Base-by-base conservation (phyloP, 2,329 filamentous ascomycete species). In the Colletotrichum navitas region DNA sequence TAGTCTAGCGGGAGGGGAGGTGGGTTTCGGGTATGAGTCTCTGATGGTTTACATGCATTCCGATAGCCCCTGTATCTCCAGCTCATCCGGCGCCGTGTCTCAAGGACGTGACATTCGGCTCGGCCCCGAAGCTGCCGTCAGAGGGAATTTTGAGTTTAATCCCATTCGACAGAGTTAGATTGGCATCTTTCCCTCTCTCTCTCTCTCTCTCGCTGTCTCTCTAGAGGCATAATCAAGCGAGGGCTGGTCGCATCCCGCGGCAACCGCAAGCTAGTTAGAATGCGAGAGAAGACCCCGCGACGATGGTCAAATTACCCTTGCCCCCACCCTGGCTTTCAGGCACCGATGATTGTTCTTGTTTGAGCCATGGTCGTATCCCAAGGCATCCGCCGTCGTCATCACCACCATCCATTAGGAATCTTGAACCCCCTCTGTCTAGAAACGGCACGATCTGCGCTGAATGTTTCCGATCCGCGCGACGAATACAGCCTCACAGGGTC, bases 131-230 rank as follows among this genome's bases (percentile, higher is more conserved):
- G 26, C 39, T 26, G 26, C 45, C 29, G 14, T 21, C 43, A 43
- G 18, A 34, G 39, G 4, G n/a, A 26, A 11, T 18, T 39, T 26
- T 34, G 21, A 12, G 29, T 60, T 66, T 12, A 21, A 24, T 5
- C 5, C 14, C 66, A 49, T 67, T 70, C 68, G 49, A 55, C 68
- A 70, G 55, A 56, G 56, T 70, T 66, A 14, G 45, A 39, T 41
- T 60, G 62, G 62, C 18, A 18, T 45, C 24, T 47, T 32, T 47
- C 34, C 16, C 12, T 58, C 36, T n/a, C 45, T 47, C 10, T 21
- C 5, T 52, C n/a, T 47, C 32, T 47, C 34, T 24, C n/a, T 58
- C 36, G 21, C 43, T 47, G 8, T n/a, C 8, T 21, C 8, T 16
- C 12, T 11, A 45, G 24, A 32, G 58, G 41, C 11, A 24, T 32